Conservation (phyloP, 139 green algal species). For the Marvania coccoides region DNA sequence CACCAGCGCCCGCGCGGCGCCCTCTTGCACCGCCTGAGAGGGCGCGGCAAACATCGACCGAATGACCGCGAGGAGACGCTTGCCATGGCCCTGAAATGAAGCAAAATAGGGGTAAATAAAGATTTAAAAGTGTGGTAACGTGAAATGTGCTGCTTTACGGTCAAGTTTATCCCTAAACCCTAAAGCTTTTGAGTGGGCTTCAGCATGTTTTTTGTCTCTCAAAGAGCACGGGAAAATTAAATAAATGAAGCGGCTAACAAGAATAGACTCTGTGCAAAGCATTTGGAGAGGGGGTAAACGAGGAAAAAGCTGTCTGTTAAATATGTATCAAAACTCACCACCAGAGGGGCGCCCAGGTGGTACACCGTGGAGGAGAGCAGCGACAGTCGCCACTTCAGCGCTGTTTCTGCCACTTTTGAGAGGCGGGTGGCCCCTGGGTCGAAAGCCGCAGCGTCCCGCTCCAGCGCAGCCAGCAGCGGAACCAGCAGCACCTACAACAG, state of each 20-base stretch:
- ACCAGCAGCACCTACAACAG: slow-evolving; percentile 38
- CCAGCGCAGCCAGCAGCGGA: slow-evolving; percentile 32
- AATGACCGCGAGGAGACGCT: not conserved
- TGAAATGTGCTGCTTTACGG: too few species aligned
- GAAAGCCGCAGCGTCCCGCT: not conserved
- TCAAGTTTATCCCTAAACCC: too few species aligned
- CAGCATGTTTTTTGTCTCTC: too few species aligned
- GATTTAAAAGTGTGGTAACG: too few species aligned
- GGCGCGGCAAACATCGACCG: not conserved
- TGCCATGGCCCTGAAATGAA: not conserved
- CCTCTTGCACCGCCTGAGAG: slow-evolving; percentile 22
- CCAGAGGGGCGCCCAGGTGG: slow-evolving; percentile 11
- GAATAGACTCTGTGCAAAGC: too few species aligned
- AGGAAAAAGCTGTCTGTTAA: too few species aligned
- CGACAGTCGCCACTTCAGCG: slow-evolving; percentile 33
- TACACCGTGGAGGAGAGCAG: slow-evolving; percentile 21
- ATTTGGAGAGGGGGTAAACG: too few species aligned
- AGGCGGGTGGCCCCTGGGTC: not conserved
- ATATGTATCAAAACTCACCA: too few species aligned
- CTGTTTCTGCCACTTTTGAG: slow-evolving; percentile 26
- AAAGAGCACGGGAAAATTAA: too few species aligned
- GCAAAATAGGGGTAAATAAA: not conserved
- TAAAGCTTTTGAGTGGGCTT: too few species aligned
- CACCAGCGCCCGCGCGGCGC: slow-evolving; percentile 9
- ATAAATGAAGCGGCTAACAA: too few species aligned